phyloP scores from a whole-genome alignment of 78 protist species.

The Bigelowiella natans region DNA sequence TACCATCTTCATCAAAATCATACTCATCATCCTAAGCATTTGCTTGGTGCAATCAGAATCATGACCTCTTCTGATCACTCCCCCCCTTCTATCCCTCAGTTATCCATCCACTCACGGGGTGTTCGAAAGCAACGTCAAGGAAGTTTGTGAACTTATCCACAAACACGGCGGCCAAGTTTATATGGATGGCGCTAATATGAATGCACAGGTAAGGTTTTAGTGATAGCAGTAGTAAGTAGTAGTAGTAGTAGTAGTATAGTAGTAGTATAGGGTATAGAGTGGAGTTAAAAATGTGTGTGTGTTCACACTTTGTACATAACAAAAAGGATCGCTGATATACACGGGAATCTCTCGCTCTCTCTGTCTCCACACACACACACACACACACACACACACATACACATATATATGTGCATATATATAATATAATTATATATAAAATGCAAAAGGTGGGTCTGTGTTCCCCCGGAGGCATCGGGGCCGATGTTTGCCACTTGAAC shows the following conservation, averaged over 20 bases:
- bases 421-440: no score
- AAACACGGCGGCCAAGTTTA: constrained; percentile 82
- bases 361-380: no score
- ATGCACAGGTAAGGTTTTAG: constrained; percentile 62
- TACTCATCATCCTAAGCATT: no score
- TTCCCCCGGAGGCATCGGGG: constrained; percentile 86
- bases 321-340: neutral
- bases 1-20: no score
- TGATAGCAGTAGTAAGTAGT: no score
- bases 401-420: no score
- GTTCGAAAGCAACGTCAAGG: constrained; percentile 72
- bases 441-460: constrained; percentile 75
- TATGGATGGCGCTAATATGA: constrained; percentile 97
- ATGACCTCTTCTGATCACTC: no score
- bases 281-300: neutral
- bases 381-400: no score
- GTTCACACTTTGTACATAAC: neutral
- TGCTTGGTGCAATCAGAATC: no score
- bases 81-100: no score
- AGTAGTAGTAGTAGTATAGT: no score
- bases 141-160: constrained; percentile 67
- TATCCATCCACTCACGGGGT: constrained; percentile 97
- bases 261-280: neutral
- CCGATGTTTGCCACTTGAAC: constrained; percentile 94
- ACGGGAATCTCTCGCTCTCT: neutral